A percentile compares a stretch with the other conserved stretches of the same genome.
phyloP scores from a whole-genome alignment of 2,329 filamentous ascomycete species.

The Lasiodiplodia sp. region DNA sequence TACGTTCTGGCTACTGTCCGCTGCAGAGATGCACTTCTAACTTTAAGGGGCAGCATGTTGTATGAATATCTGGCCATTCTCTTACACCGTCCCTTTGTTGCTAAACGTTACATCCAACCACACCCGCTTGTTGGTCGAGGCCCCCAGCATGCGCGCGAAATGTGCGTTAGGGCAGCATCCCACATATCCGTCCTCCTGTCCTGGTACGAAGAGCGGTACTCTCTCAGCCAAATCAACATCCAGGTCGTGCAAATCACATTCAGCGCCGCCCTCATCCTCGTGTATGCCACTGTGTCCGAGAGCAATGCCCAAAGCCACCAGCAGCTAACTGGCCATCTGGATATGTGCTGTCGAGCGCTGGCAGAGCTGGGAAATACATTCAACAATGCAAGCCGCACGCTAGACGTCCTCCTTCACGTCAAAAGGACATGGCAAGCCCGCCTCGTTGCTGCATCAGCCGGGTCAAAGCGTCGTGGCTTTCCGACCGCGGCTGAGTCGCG shows the following conservation, averaged over 20 bases:
- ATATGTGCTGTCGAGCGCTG: conserved; percentile 52
- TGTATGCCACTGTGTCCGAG: conserved; percentile 40
- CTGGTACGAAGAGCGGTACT: conserved; percentile 51
- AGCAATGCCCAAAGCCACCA: conserved; percentile 22
- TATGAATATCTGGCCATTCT: conserved; percentile 54
- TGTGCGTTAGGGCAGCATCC: conserved; percentile 51
- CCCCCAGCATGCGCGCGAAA: conserved; percentile 51
- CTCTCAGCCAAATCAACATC: conserved; percentile 53
- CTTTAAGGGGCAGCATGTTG: conserved; percentile 44
- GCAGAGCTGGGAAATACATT: conserved; percentile 51
- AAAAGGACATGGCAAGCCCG: conserved; percentile 11
- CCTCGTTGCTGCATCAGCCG: not conserved
- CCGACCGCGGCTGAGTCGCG: not conserved
- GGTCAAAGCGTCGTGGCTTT: conserved; percentile 5
- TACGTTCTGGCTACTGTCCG: not conserved
- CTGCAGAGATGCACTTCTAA: not conserved
- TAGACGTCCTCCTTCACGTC: conserved; percentile 14
- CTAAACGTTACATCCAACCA: conserved; percentile 52
- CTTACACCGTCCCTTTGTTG: conserved; percentile 54
- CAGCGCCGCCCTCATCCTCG: conserved; percentile 50
- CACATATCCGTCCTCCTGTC: conserved; percentile 50
- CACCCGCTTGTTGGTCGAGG: conserved; percentile 50
- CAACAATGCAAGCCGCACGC: conserved; percentile 44
- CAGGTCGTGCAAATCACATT: conserved; percentile 55
- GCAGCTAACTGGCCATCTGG: conserved; percentile 46